Evolutionary conservation across 805 yeast genomes (phyloP).

Genomic region (Saccharomycopsis sp.): DNA sequence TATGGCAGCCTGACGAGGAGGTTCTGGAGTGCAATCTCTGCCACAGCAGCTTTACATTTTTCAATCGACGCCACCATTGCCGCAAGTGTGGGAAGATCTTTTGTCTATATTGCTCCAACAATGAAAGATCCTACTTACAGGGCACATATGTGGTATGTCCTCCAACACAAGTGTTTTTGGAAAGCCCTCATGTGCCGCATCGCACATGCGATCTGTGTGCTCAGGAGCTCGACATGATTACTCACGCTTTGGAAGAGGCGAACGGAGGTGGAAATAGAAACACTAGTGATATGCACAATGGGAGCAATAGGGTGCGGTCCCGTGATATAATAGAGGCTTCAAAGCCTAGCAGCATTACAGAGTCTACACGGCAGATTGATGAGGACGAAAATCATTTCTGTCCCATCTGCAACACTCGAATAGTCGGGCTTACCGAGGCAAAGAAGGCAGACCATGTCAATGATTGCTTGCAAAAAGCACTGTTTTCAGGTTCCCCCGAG

Average conservation of each 20-base stretch:
- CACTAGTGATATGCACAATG: background rate
- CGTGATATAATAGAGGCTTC: too few species aligned
- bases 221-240: conserved; percentile 47
- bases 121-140: conserved; percentile 45
- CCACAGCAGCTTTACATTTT: conserved; percentile 40
- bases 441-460: conserved; percentile 60
- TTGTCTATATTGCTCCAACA: conserved; percentile 58
- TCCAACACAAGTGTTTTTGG: conserved; percentile 39
- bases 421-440: conserved; percentile 23
- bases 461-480: conserved; percentile 52
- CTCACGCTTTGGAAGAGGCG: conserved; percentile 30
- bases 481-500: conserved; percentile 54
- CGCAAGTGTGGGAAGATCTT: conserved; percentile 72
- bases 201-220: conserved; percentile 71
- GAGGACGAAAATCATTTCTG: conserved; percentile 20
- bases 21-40: conserved; percentile 50
- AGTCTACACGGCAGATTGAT: conserved; percentile 3
- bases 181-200: conserved; percentile 47
- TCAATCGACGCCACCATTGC: conserved; percentile 76
- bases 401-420: conserved; percentile 31
- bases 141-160: conserved; percentile 50
- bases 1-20: conserved; percentile 66
- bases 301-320: background rate
- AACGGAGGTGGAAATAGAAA: background rate
- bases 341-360: background rate